These are phyloP conservation scores for Fonsecaea pugnacius DNA, from an alignment of 2,329 filamentous ascomycete species.

Conservation along the genomic window DNA sequence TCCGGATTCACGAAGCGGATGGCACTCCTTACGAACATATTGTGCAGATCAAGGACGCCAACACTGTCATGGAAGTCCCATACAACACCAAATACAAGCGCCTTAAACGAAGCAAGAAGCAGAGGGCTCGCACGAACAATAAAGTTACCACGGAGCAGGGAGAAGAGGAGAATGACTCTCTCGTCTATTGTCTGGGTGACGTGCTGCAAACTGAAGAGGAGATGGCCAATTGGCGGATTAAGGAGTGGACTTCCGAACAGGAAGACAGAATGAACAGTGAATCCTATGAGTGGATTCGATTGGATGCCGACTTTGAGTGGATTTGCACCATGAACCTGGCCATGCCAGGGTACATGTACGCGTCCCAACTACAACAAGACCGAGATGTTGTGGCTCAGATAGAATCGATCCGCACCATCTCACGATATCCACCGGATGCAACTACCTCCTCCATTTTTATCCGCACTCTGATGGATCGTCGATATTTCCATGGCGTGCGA, in stretches of 20 bases:
- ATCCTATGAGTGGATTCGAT: slow-evolving; percentile 97
- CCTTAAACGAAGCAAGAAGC: slow-evolving; percentile 81
- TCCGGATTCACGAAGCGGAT: slow-evolving; percentile 96
- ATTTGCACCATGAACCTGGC: slow-evolving; percentile 77
- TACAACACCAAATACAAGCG: slow-evolving; percentile 99
- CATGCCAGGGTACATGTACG: slow-evolving; percentile 96
- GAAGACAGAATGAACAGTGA: slow-evolving; percentile 92
- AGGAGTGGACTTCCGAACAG: slow-evolving; percentile 87
- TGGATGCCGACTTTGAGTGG: slow-evolving; percentile 99
- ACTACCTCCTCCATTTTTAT: slow-evolving; percentile 87
- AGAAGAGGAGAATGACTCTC: slow-evolving; percentile 75
- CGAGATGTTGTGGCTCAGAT: slow-evolving; percentile 89
- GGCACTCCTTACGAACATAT: slow-evolving; percentile 98
- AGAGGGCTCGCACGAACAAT: slow-evolving; percentile 72
- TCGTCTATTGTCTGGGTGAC: slow-evolving; percentile 90
- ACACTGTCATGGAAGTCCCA: slow-evolving; percentile 87
- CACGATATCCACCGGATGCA: slow-evolving; percentile 69
- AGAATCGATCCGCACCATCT: slow-evolving; percentile 75
- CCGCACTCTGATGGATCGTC: slow-evolving; percentile 83
- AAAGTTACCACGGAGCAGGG: slow-evolving; percentile 64
- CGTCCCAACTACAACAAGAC: slow-evolving; percentile 96
- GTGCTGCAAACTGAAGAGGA: slow-evolving; percentile 84
- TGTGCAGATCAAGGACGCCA: slow-evolving; percentile 86
- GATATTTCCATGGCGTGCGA: slow-evolving; percentile 93
- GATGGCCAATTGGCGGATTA: slow-evolving; percentile 77